These are phyloP conservation scores for Phoma herbarum DNA, from an alignment of 2,329 filamentous ascomycete genomes.

Conservation along the genomic window DNA sequence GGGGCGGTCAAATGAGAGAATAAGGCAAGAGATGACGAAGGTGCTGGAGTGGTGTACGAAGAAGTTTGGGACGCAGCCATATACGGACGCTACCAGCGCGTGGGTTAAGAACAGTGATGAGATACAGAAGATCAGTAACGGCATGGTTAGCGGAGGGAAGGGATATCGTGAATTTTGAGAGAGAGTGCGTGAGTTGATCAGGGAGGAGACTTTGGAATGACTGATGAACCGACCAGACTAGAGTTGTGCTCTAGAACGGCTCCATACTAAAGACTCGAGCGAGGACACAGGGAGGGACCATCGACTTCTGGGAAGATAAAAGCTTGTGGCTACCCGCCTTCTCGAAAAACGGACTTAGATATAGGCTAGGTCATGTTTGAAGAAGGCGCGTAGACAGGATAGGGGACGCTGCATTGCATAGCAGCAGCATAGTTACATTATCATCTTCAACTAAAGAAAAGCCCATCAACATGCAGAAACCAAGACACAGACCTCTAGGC, in stretches of 20 bases:
- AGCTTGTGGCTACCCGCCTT: neutral
- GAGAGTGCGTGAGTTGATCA: neutral
- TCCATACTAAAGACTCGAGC: neutral
- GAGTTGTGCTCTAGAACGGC: too few species aligned
- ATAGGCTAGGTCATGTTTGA: neutral
- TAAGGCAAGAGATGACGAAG: slow-evolving; percentile 51
- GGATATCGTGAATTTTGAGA: slow-evolving; percentile 57
- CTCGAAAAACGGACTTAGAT: neutral
- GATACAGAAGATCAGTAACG: slow-evolving; percentile 52
- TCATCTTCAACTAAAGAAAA: slow-evolving; percentile 36
- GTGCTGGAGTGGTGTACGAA: slow-evolving; percentile 56
- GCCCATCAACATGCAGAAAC: slow-evolving; percentile 43
- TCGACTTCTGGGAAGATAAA: neutral
- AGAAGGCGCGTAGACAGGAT: slow-evolving; percentile 20
- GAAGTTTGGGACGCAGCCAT: slow-evolving; percentile 56
- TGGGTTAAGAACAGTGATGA: slow-evolving; percentile 56
- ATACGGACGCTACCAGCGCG: slow-evolving; percentile 55
- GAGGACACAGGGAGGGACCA: neutral
- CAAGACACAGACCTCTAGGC: slow-evolving; percentile 40
- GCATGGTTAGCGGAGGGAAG: slow-evolving; percentile 57
- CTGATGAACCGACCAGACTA: neutral
- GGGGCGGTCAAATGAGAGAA: slow-evolving; percentile 43
- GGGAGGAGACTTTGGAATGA: neutral
- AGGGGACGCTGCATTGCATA: slow-evolving; percentile 27
- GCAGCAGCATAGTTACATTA: slow-evolving; percentile 45